phyloP scores from a whole-genome alignment of 2,329 filamentous ascomycete species.

The Arthrobotrys pseudoclavata region DNA sequence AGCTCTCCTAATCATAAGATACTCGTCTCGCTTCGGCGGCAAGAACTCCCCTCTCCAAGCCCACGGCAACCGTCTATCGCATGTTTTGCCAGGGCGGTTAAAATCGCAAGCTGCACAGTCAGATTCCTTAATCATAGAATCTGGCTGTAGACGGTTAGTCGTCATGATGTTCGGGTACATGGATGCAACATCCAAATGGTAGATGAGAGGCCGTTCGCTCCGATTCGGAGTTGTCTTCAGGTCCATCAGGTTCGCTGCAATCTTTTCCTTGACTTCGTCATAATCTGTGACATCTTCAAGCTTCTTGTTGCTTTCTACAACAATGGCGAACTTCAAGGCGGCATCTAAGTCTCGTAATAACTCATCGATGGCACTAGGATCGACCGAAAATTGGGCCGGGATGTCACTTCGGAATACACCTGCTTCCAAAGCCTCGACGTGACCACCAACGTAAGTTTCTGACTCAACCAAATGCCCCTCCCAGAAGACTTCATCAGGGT shows the following conservation, averaged over 20 bases:
- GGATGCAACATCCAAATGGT: slow-evolving; percentile 97
- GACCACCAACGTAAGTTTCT: slow-evolving; percentile 97
- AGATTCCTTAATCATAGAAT: slow-evolving; percentile 98
- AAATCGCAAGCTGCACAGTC: slow-evolving; percentile 98
- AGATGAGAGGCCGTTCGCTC: slow-evolving; percentile 88
- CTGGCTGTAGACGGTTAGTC: slow-evolving; percentile 94
- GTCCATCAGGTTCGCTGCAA: slow-evolving; percentile 76
- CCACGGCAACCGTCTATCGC: slow-evolving; percentile 94
- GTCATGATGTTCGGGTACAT: slow-evolving; percentile 99
- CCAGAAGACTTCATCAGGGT: slow-evolving; percentile 93
- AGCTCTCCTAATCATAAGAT: slow-evolving; percentile 97
- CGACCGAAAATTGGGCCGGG: slow-evolving; percentile 92
- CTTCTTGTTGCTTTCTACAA: slow-evolving; percentile 85
- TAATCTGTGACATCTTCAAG: slow-evolving; percentile 85
- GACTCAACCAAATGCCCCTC: slow-evolving; percentile 96
- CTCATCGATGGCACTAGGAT: slow-evolving; percentile 89
- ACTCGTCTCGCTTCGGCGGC: slow-evolving; percentile 95
- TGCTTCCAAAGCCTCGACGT: slow-evolving; percentile 98
- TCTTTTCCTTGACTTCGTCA: slow-evolving; percentile 86
- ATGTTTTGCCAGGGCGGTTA: slow-evolving; percentile 96
- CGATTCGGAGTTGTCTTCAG: slow-evolving; percentile 87
- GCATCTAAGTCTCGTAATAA: slow-evolving; percentile 87
- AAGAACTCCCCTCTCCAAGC: slow-evolving; percentile 98
- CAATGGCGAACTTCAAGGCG: slow-evolving; percentile 87
- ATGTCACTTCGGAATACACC: slow-evolving; percentile 97